Base-by-base conservation (phyloP, 495 filamentous ascomycete species). In the Neurospora sp. region DNA sequence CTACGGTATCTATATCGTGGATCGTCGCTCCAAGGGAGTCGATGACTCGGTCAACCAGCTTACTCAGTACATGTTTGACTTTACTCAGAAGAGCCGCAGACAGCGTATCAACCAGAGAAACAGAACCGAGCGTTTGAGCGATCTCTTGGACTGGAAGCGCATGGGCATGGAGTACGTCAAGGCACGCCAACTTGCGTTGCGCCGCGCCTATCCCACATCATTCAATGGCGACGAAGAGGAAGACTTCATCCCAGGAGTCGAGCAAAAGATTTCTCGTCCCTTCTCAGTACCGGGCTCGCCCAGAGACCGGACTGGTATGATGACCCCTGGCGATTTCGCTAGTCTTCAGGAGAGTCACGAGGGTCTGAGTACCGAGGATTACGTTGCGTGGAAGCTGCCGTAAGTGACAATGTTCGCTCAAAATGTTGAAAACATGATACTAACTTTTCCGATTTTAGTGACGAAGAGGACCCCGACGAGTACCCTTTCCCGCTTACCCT, bases 81-180 rank as follows among this genome's bases (percentile, higher is more conserved):
- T 98, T 81, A 89, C 93, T n/a, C 83, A 86, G 74, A 99, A 98
- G 88, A 97, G 93, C 81, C 90, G 94, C 73, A 89, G 96, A 42
- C 96, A 99, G 81, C 91, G 96, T 27, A 99, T 99, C 85, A 99
- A 99, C 84, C 96, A 98, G 84, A 89, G 96, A 20, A 99, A 99
- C 84, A 89, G 96, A n/a, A 98, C 96, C 0, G 96, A 99, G 83
- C 89, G 96, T 31, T 84, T 99, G 69, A 96, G 94, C 76, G 96
- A 99, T 80, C 86, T 99, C 40, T 85, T 99, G 68, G 96, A 99
- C 82, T 99, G 96, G 96, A 99, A 99, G 86, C 87, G 96, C 48
- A 99, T 99, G 96, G 96, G 96, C 12, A 89, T 98, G 92, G 96
- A 99, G 81, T 99, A 99, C 76, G 92, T 97, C 82, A 99, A 99